A percentile compares a stretch with the other conserved stretches of the same genome.
Evolutionary conservation across 768 basidiomycete species (phyloP).

Genomic region (Postia placenta): DNA sequence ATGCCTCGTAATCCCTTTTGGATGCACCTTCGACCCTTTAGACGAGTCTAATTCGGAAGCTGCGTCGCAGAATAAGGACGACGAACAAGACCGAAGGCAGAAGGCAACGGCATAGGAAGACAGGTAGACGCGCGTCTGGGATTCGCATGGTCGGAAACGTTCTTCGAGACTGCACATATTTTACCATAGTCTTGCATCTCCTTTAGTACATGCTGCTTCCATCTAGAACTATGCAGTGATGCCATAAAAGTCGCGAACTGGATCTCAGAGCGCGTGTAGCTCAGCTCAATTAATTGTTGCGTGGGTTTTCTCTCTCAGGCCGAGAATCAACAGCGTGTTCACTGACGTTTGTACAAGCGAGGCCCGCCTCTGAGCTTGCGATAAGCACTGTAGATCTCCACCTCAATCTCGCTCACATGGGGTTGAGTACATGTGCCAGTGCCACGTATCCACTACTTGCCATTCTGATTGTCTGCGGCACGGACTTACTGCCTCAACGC

Average conservation of each 20-base stretch:
- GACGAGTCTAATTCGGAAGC: neutral
- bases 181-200: too few species aligned
- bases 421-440: neutral
- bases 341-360: neutral
- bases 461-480: neutral
- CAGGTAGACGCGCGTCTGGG: too few species aligned
- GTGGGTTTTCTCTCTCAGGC: too few species aligned
- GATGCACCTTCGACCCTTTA: constrained; percentile 4
- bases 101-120: constrained; percentile 36
- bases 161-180: too few species aligned
- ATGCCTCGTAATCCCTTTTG: too few species aligned
- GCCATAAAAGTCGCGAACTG: neutral
- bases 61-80: neutral
- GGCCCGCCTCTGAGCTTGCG: neutral
- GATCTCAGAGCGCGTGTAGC: neutral
- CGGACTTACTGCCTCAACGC: neutral
- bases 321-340: too few species aligned
- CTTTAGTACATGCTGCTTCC: neutral
- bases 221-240: neutral
- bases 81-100: constrained; percentile 36
- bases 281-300: too few species aligned
- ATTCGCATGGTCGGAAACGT: too few species aligned
- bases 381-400: neutral
- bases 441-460: neutral
- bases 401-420: neutral